phyloP scores from a whole-genome alignment of 2,329 filamentous ascomycete genomes.

The Colletotrichum sansevieriae region DNA sequence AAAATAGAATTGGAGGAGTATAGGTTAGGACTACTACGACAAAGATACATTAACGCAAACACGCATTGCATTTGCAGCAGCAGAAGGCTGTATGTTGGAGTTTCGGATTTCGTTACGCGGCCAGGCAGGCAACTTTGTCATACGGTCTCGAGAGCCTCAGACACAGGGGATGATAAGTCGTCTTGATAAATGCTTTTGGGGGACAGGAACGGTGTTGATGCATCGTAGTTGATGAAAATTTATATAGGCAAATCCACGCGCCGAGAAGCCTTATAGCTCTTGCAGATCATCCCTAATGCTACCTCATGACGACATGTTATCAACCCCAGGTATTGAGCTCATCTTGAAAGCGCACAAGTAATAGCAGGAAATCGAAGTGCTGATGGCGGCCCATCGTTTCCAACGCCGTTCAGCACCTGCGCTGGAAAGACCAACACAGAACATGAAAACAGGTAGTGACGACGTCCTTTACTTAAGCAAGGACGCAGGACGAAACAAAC shows the following conservation, averaged over 20 bases:
- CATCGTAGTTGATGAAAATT: background rate
- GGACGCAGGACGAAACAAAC: too few species aligned
- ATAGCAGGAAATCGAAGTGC: too few species aligned
- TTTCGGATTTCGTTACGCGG: conserved; percentile 39
- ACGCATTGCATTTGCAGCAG: conserved; percentile 41
- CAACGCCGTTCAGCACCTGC: too few species aligned
- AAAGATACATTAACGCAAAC: conserved; percentile 20
- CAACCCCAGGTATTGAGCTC: too few species aligned
- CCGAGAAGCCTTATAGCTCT: background rate
- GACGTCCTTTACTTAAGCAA: too few species aligned
- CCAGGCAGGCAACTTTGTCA: conserved; percentile 33
- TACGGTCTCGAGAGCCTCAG: conserved; percentile 6
- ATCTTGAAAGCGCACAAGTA: too few species aligned
- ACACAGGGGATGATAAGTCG: background rate
- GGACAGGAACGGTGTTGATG: too few species aligned
- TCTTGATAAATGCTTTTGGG: conserved; percentile 6
- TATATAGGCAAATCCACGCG: conserved; percentile 14
- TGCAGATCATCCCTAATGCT: too few species aligned
- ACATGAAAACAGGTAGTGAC: too few species aligned
- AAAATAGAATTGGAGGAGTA: background rate
- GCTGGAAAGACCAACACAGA: too few species aligned
- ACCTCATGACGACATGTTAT: too few species aligned
- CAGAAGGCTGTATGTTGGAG: conserved; percentile 39
- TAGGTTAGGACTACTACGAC: conserved; percentile 24
- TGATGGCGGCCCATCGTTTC: too few species aligned